Percentiles rank a stretch among this genome's conserved stretches.
These are phyloP conservation scores for Mortierella sp. DNA, from an alignment of 371 early-diverging fungal genomes.

Conservation along the genomic window DNA sequence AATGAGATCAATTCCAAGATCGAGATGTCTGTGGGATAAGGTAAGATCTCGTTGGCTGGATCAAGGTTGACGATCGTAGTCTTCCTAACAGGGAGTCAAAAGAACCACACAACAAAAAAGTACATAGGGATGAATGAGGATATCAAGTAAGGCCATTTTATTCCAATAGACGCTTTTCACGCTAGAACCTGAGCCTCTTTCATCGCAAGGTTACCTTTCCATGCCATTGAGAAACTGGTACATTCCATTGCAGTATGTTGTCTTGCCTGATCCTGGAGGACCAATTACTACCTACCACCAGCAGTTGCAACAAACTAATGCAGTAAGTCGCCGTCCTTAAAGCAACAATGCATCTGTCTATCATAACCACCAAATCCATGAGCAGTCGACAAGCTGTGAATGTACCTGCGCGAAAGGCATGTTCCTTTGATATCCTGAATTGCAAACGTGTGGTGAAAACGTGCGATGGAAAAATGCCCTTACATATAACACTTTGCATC, in stretches of 20 bases:
- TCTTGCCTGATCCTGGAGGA: conserved; percentile 98
- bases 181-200: no score
- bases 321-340: no score
- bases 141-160: background rate
- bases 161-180: background rate
- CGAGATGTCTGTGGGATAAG: conserved; percentile 90
- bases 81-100: conserved; percentile 67
- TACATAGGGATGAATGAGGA: background rate
- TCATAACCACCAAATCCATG: no score
- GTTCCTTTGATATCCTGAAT: background rate
- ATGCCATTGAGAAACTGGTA: conserved; percentile 87
- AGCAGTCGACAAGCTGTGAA: conserved; percentile 20
- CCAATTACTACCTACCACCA: conserved; percentile 94
- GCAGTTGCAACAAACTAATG: no score
- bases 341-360: no score
- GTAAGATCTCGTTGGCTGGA: conserved; percentile 94
- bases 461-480: no score
- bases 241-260: conserved; percentile 96
- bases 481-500: no score
- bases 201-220: conserved; percentile 73
- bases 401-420: conserved; percentile 55
- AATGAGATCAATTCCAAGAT: conserved; percentile 95
- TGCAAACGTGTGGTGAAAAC: no score
- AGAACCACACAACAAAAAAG: background rate
- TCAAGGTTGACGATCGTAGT: conserved; percentile 97